phyloP scores from a whole-genome alignment of 2,329 filamentous ascomycete genomes.

The Thielaviopsis musarum region DNA sequence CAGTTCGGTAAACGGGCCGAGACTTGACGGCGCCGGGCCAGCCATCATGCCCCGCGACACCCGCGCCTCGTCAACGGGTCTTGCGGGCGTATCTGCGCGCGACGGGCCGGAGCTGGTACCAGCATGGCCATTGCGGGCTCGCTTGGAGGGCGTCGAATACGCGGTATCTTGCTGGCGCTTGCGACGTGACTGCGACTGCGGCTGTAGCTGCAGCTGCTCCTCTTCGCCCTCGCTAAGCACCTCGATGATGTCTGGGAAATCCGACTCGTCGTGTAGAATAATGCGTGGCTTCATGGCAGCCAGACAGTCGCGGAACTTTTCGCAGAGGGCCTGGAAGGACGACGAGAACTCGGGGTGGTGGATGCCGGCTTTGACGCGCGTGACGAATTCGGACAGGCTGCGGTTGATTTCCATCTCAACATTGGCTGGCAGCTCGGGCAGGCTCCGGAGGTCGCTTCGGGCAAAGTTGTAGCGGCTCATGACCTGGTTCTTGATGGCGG shows the following conservation, averaged over 20 bases:
- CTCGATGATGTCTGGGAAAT: constrained; percentile 21
- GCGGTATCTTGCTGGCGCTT: constrained; percentile 13
- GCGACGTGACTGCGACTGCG: constrained; percentile 10
- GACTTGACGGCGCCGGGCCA: not conserved
- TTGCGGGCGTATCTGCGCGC: not conserved
- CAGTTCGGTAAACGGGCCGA: constrained; percentile 24
- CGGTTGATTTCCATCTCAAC: constrained; percentile 48
- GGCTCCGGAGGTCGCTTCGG: constrained; percentile 32
- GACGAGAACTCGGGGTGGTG: constrained; percentile 30
- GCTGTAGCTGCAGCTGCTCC: constrained; percentile 16
- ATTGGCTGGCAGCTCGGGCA: constrained; percentile 53
- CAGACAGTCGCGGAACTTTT: constrained; percentile 33
- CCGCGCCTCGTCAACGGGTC: not conserved
- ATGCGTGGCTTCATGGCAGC: constrained; percentile 30
- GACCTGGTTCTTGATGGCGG: constrained; percentile 37
- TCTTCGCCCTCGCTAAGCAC: constrained; percentile 26
- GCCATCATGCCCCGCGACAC: not conserved
- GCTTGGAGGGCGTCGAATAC: constrained; percentile 21
- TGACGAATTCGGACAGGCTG: constrained; percentile 40
- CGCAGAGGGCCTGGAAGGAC: constrained; percentile 29
- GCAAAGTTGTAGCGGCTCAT: constrained; percentile 33
- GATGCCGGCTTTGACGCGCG: constrained; percentile 34
- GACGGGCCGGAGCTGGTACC: not conserved
- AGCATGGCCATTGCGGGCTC: constrained; percentile 16
- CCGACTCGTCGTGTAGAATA: constrained; percentile 23